A percentile compares a stretch with the other conserved stretches of the same genome.
Evolutionary conservation across 2,329 filamentous ascomycete genomes (phyloP).

Genomic region (Cytospora piceicola): DNA sequence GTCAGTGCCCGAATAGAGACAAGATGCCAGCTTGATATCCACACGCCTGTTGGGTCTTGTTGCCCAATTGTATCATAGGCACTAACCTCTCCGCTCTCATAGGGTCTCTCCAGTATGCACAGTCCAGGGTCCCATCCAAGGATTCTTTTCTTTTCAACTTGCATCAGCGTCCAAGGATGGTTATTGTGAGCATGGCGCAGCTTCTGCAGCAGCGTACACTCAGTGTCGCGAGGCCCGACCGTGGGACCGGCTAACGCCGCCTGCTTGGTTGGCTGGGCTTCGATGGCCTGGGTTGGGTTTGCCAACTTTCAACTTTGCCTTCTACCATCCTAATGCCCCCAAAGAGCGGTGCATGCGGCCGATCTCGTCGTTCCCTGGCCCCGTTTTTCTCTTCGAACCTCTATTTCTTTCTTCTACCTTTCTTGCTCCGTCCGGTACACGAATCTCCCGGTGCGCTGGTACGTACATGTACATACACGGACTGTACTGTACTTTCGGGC

Average conservation of each 20-base stretch:
- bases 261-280: constrained; percentile 23
- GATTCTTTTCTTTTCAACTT: constrained; percentile 40
- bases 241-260: constrained; percentile 6
- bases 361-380: not conserved
- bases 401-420: too few relatives aligned
- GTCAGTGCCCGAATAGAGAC: constrained; percentile 21
- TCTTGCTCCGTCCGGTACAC: not conserved
- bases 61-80: constrained; percentile 43
- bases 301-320: constrained; percentile 19
- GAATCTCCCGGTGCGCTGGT: not conserved
- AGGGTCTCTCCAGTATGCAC: constrained; percentile 47
- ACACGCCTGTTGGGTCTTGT: constrained; percentile 32
- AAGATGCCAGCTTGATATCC: constrained; percentile 10
- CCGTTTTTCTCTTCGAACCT: not conserved
- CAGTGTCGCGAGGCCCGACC: constrained; percentile 13
- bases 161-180: constrained; percentile 36
- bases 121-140: constrained; percentile 39
- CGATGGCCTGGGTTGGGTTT: constrained; percentile 13
- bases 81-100: constrained; percentile 42
- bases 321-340: constrained; percentile 22
- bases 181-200: constrained; percentile 41
- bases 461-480: not conserved
- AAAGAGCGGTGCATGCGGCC: not conserved
- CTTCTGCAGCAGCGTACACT: constrained; percentile 35
- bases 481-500: not conserved